phyloP scores from a whole-genome alignment of 768 basidiomycete genomes.

The Guyanaporus albipodus region DNA sequence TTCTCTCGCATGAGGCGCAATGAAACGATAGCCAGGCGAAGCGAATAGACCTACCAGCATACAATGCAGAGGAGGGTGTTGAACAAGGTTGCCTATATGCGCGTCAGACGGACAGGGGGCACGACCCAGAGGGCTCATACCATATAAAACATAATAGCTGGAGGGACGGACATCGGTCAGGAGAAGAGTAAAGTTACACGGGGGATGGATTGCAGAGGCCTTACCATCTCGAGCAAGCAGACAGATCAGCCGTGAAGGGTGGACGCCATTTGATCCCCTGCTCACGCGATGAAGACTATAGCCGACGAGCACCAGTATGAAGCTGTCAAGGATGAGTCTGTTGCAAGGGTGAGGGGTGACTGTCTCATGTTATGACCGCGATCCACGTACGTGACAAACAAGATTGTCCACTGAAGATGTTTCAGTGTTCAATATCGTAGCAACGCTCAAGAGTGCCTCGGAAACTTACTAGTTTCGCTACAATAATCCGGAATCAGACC shows the following conservation, averaged over 20 bases:
- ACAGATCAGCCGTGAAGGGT: constrained; percentile 3
- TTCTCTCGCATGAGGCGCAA: neutral
- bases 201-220: neutral
- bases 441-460: neutral
- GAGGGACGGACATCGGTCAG: neutral
- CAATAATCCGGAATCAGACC: neutral
- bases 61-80: constrained; percentile 4
- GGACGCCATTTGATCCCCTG: neutral
- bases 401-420: constrained; percentile 16
- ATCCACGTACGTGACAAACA: constrained; percentile 12
- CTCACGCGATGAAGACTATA: constrained; percentile 2
- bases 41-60: constrained; percentile 12
- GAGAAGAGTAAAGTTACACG: neutral
- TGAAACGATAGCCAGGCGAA: neutral
- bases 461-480: constrained; percentile 11
- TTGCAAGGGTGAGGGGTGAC: neutral
- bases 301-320: constrained; percentile 2
- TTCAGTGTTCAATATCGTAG: neutral
- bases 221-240: constrained; percentile 27
- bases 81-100: constrained; percentile 5
- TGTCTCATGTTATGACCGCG: neutral
- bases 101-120: neutral
- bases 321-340: constrained; percentile 19
- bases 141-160: constrained; percentile 18
- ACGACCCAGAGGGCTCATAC: constrained; percentile 1